A percentile compares a stretch with the other conserved stretches of the same genome.
phyloP scores from a whole-genome alignment of 148 eudicot genomes.

The Nepenthes mirabilis region DNA sequence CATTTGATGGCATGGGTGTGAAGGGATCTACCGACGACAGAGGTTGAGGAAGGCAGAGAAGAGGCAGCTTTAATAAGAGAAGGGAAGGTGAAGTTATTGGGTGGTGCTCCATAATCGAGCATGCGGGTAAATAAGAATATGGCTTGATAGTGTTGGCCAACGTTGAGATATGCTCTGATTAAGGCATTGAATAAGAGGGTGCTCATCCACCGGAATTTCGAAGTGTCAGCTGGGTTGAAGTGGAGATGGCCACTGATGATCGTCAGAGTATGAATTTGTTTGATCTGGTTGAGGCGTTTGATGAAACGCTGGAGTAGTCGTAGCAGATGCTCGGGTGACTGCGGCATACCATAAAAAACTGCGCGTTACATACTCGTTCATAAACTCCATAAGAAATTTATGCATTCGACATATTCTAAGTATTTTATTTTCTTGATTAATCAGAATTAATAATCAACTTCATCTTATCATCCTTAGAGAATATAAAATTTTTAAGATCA shows the following conservation, averaged over 20 bases:
- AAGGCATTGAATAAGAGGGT: constrained; percentile 41
- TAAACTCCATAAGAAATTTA: no score
- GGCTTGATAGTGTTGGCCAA: constrained; percentile 16
- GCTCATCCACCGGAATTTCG: constrained; percentile 28
- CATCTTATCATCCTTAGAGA: no score
- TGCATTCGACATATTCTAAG: no score
- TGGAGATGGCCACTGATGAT: constrained; percentile 40
- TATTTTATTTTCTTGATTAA: no score
- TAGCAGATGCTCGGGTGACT: constrained; percentile 25
- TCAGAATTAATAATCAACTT: no score
- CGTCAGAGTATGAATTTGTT: constrained; percentile 37
- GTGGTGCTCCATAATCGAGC: constrained; percentile 27
- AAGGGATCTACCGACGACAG: constrained; percentile 18
- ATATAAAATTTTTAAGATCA: no score
- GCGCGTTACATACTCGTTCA: no score
- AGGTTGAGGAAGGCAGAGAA: constrained; percentile 5
- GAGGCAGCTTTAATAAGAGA: constrained; percentile 33
- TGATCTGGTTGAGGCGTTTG: constrained; percentile 16
- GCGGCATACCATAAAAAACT: constrained; percentile 8
- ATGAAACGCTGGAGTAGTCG: constrained; percentile 28
- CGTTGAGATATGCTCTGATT: constrained; percentile 32
- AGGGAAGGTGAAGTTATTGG: constrained; percentile 46
- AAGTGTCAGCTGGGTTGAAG: constrained; percentile 8
- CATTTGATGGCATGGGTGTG: constrained; percentile 28
- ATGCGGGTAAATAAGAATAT: constrained; percentile 30